Conservation (phyloP, 106 monocot species). For the Platanthera guangdongensis region DNA sequence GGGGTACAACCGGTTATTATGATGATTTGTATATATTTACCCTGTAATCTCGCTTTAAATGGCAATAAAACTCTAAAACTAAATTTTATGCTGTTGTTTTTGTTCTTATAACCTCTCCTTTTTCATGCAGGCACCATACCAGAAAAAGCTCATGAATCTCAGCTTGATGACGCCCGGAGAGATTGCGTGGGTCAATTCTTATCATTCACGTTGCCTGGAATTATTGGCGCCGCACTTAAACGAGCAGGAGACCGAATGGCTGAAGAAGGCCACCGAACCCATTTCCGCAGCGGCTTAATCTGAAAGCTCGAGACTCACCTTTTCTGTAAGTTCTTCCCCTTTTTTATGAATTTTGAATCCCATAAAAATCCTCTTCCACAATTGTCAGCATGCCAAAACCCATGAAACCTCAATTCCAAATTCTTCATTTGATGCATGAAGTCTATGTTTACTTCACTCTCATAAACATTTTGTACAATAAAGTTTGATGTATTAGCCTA, state of each 20-base stretch:
- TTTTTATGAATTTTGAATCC: too few species aligned
- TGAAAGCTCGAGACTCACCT: not conserved
- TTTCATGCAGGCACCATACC: slow-evolving; percentile 61
- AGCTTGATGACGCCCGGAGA: slow-evolving; percentile 46
- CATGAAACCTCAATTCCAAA: too few species aligned
- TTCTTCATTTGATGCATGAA: not conserved
- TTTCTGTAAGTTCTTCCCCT: not conserved
- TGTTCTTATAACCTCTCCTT: not conserved
- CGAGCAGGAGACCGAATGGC: slow-evolving; percentile 63
- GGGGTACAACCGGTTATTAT: too few species aligned
- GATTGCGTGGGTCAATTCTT: slow-evolving; percentile 62
- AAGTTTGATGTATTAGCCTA: too few species aligned
- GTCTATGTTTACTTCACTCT: not conserved
- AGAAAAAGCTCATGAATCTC: slow-evolving; percentile 72
- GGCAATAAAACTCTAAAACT: too few species aligned
- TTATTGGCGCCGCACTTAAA: slow-evolving; percentile 56
- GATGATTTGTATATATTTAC: not conserved
- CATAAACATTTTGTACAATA: not conserved
- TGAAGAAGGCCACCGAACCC: slow-evolving; percentile 63
- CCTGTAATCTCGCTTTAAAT: too few species aligned
- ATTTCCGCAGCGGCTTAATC: slow-evolving; percentile 23
- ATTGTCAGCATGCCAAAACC: too few species aligned
- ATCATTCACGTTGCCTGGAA: slow-evolving; percentile 56
- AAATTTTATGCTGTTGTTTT: too few species aligned
- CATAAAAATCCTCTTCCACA: too few species aligned